Percentiles rank a stretch among this genome's conserved stretches.
phyloP scores from a whole-genome alignment of 1,139 yeast species.

The Taiozyma sp. region DNA sequence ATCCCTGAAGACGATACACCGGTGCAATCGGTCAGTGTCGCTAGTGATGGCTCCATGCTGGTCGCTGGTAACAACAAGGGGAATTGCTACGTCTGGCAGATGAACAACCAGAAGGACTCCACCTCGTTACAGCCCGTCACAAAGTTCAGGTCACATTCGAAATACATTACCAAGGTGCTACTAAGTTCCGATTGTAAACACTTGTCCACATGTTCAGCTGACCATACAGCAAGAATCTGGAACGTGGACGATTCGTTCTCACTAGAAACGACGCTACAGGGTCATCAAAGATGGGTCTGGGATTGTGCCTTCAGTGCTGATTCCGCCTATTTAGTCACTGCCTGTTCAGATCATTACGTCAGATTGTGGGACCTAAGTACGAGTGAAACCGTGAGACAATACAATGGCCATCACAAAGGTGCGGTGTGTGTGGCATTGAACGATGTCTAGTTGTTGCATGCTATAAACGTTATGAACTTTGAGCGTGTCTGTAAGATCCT shows the following conservation, averaged over 20 bases:
- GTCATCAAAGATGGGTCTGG: slow-evolving; percentile 99
- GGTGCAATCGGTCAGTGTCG: slow-evolving; percentile 84
- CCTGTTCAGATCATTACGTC: slow-evolving; percentile 97
- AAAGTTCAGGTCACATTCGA: slow-evolving; percentile 83
- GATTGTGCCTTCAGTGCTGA: slow-evolving; percentile 99
- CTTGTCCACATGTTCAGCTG: slow-evolving; percentile 96
- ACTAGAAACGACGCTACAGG: slow-evolving; percentile 82
- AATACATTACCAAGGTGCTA: slow-evolving; percentile 85
- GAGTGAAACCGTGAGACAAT: slow-evolving; percentile 93
- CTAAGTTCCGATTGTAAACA: slow-evolving; percentile 92
- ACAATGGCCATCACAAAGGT: slow-evolving; percentile 84
- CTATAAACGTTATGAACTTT: too few species aligned
- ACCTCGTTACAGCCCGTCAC: slow-evolving; percentile 87
- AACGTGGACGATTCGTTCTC: slow-evolving; percentile 76
- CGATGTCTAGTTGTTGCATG: slow-evolving; percentile 53
- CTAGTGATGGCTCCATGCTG: slow-evolving; percentile 91
- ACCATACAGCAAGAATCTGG: slow-evolving; percentile 95
- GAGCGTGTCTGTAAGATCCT: too few species aligned
- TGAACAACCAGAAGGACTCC: slow-evolving; percentile 78
- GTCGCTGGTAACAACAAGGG: slow-evolving; percentile 97
- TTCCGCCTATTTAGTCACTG: slow-evolving; percentile 93
- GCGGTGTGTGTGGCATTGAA: slow-evolving; percentile 95
- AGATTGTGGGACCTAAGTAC: slow-evolving; percentile 95
- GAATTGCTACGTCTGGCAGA: slow-evolving; percentile 93
- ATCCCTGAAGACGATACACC: slow-evolving; percentile 94